These are phyloP conservation scores for Eucalyptus cloeziana DNA, from an alignment of 345 rosid genomes.

Conservation along the genomic window DNA sequence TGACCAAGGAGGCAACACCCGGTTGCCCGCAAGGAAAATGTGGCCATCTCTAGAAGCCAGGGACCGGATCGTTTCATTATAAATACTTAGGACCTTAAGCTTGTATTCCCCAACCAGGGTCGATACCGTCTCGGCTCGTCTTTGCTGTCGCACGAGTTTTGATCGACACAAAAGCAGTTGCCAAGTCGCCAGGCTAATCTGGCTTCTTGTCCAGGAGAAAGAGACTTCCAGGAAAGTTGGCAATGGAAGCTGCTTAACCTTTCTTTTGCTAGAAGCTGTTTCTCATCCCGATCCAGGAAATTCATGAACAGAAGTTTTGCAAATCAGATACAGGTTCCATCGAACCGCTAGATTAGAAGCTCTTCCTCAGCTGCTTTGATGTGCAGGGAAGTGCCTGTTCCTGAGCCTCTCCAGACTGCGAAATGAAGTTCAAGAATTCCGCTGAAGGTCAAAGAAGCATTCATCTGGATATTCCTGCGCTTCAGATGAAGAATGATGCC, in stretches of 20 bases:
- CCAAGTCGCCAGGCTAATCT: no score
- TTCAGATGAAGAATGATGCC: not conserved
- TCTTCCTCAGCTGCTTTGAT: not conserved
- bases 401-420: not conserved
- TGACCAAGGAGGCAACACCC: not conserved
- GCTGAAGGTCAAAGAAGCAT: conserved; percentile 37
- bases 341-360: not conserved
- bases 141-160: no score
- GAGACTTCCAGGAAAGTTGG: conserved; percentile 25
- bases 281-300: not conserved
- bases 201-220: not conserved
- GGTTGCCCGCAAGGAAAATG: not conserved
- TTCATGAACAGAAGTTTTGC: not conserved
- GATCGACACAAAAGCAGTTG: not conserved
- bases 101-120: not conserved
- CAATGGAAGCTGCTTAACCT: not conserved
- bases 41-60: not conserved
- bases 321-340: not conserved
- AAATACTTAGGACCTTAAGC: not conserved
- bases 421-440: conserved; percentile 13
- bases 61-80: not conserved
- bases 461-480: not conserved
- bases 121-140: no score
- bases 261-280: not conserved
- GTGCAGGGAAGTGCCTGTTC: not conserved